Conservation (phyloP, 1,139 yeast genomes). For the Candida tunisiensis region DNA sequence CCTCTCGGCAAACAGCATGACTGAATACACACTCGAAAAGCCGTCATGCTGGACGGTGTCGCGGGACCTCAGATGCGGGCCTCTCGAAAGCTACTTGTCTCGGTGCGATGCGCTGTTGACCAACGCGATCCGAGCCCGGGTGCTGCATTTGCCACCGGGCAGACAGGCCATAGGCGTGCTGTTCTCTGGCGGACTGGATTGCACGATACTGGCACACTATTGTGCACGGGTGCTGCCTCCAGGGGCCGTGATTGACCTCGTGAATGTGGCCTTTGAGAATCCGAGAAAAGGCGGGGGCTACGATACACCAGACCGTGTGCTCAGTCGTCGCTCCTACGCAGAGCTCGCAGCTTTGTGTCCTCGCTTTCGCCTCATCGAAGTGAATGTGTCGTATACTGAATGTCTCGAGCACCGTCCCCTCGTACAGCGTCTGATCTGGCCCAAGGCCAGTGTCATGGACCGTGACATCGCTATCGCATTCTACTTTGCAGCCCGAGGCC, state of each 20-base stretch:
- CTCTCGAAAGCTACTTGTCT: too few relatives aligned
- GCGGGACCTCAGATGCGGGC: too few relatives aligned
- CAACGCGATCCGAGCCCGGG: too few relatives aligned
- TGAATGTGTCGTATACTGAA: constrained; percentile 54
- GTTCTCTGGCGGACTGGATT: constrained; percentile 91
- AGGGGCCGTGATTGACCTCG: constrained; percentile 37
- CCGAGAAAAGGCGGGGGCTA: constrained; percentile 49
- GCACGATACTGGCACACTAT: constrained; percentile 53
- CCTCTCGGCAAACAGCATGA: constrained; percentile 2
- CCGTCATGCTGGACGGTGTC: neutral
- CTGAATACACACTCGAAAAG: neutral
- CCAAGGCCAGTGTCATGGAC: constrained; percentile 88
- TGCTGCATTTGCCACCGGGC: constrained; percentile 31
- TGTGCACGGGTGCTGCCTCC: constrained; percentile 20
- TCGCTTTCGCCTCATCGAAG: constrained; percentile 38
- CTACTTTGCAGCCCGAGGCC: constrained; percentile 67
- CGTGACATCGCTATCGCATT: constrained; percentile 88
- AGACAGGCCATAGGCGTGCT: constrained; percentile 34
- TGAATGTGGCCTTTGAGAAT: constrained; percentile 91
- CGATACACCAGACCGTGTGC: constrained; percentile 67
- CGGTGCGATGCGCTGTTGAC: too few relatives aligned
- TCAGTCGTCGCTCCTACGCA: constrained; percentile 49
- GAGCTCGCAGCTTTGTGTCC: constrained; percentile 19
- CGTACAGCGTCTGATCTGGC: constrained; percentile 57
- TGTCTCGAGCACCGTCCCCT: constrained; percentile 34